Evolutionary conservation across 352 stramenopile genomes (phyloP), one percentile per base, ranked within the genome.

Genomic region (Phytophthora citricola): DNA sequence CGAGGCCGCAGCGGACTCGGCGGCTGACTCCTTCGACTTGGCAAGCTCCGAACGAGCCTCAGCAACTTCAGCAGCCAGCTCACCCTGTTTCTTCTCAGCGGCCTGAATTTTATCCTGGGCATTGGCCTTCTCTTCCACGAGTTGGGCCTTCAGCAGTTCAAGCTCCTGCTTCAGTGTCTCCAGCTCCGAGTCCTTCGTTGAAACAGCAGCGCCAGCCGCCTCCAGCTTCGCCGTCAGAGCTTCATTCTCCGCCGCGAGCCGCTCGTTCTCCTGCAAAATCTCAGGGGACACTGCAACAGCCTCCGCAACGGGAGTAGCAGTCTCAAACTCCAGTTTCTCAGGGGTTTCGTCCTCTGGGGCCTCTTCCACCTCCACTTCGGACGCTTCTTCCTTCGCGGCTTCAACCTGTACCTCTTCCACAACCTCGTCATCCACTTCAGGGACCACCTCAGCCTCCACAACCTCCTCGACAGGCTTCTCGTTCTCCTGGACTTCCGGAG

Each of bases 191-290:
- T 79, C 57, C 54, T 90, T 87, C 26, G 53, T 56, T n/a, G 43
- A 51, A 7, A 79, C 50, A 20, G 29, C 40, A 10, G 40, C 44
- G n/a, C 81, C 60, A 14, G 66, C 63, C 1, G 44, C 17, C 17
- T 68, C 52, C 26, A 91, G 60, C 49, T 86, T 71, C 9, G 73
- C 56, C 22, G 54, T 45, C 49, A 91, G 43, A 39, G 60, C 49
- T 11, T 76, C 66, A 24, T 83, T 87, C 55, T 89, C 71, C 15
- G 48, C 48, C n/a, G 56, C 51, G 43, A 83, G 58, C 14, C 71
- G 68, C 45, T 80, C 69, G 38, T 85, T 90, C 57, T 83, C 70
- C 45, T 79, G 49, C 40, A 71, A 24, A 38, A 89, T 44, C 6
- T 76, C 75, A 1, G 50, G 45, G 6, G 66, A 79, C 27, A 64